phyloP scores from a whole-genome alignment of 169 alveolate genomes.

The Amoebophrya sp. region DNA sequence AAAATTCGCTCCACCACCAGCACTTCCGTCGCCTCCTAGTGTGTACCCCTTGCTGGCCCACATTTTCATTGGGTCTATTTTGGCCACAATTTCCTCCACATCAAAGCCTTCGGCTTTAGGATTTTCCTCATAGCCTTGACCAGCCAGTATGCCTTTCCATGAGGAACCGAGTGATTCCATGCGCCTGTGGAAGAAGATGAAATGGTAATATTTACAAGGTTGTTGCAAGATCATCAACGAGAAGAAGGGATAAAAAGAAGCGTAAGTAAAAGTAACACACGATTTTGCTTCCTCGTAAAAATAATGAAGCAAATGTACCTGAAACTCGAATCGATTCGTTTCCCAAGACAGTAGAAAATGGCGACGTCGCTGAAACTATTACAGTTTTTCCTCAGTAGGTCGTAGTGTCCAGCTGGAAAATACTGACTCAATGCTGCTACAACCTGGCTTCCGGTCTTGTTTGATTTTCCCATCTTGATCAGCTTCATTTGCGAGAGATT shows the following conservation, averaged over 20 bases:
- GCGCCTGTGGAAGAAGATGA: no score
- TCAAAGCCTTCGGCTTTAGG: not conserved
- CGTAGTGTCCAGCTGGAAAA: not conserved
- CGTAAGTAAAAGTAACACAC: no score
- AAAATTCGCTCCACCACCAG: no score
- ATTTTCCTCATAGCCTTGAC: not conserved
- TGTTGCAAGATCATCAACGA: no score
- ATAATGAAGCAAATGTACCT: no score
- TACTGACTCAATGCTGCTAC: not conserved
- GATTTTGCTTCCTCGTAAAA: no score
- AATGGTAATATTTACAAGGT: no score
- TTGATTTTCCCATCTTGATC: not conserved
- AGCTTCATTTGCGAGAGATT: no score
- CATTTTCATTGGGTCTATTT: not conserved
- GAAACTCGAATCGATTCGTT: not conserved
- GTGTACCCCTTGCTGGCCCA: not conserved
- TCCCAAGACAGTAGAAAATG: not conserved
- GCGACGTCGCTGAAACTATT: not conserved
- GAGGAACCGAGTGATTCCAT: not conserved
- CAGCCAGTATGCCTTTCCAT: not conserved
- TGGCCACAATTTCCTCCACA: not conserved
- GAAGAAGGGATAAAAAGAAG: no score
- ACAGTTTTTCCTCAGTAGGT: not conserved
- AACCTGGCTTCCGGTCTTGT: not conserved
- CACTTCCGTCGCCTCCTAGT: not conserved